These are phyloP conservation scores for Dothistroma septosporum DNA, from an alignment of 2,329 filamentous ascomycete species.

Conservation along the genomic window DNA sequence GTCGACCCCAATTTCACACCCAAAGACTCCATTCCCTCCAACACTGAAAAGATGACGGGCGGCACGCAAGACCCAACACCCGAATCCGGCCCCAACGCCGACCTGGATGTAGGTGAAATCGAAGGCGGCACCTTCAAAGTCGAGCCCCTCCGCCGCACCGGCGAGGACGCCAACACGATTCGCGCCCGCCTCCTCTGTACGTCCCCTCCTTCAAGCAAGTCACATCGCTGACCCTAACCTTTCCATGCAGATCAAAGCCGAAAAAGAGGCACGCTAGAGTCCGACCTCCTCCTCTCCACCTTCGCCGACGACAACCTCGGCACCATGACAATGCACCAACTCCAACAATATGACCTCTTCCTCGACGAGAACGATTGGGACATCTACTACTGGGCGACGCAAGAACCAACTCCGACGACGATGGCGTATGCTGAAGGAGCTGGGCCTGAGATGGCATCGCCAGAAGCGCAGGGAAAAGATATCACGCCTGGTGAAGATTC, in stretches of 20 bases:
- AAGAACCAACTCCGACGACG: slow-evolving; percentile 63
- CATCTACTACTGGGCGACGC: slow-evolving; percentile 99
- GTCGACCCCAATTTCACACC: slow-evolving; percentile 55
- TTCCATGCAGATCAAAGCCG: slow-evolving; percentile 75
- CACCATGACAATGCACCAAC: slow-evolving; percentile 67
- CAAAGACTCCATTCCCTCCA: slow-evolving; percentile 58
- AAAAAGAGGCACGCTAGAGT: slow-evolving; percentile 93
- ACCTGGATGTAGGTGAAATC: slow-evolving; percentile 80
- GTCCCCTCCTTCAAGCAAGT: slow-evolving; percentile 22
- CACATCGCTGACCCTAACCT: slow-evolving; percentile 29
- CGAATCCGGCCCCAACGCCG: slow-evolving; percentile 50
- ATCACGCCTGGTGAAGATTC: slow-evolving; percentile 9
- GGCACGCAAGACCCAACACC: slow-evolving; percentile 54
- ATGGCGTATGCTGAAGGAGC: slow-evolving; percentile 54
- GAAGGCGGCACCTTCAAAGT: slow-evolving; percentile 81
- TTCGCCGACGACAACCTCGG: slow-evolving; percentile 79
- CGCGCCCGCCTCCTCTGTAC: slow-evolving; percentile 75
- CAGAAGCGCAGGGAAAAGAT: slow-evolving; percentile 44
- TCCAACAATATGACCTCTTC: slow-evolving; percentile 83
- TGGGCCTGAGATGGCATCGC: slow-evolving; percentile 41
- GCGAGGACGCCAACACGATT: slow-evolving; percentile 82
- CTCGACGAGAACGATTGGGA: slow-evolving; percentile 99
- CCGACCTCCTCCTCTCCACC: slow-evolving; percentile 90
- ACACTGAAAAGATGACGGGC: slow-evolving; percentile 62
- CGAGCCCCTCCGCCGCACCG: slow-evolving; percentile 78